Base-by-base conservation (phyloP, 495 filamentous ascomycete species). In the Penicillium atrosanguineum region DNA sequence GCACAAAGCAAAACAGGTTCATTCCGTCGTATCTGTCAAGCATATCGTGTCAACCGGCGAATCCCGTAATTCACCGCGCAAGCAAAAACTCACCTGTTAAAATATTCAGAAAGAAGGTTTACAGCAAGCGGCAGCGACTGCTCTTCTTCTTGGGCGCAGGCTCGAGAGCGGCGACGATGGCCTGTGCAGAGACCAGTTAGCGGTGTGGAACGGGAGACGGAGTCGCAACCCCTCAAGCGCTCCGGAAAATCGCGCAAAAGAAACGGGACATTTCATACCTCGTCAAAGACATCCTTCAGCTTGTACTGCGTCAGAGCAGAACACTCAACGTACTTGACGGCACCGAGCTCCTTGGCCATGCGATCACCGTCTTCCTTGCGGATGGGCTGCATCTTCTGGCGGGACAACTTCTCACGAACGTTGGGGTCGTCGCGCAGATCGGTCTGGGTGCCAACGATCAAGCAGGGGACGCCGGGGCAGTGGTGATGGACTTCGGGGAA, bases 281-380 rank as follows among this genome's bases (percentile, higher is more conserved):
- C 94, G 61, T 98, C 94, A 71, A 98, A 98, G 25, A 98, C 94
- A 69, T 98, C 95, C 80, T 98, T 98, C 48, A 98, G 77, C 74
- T 96, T 96, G 73, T 92, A 96, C 78, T 98, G 94, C 36, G 94
- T 98, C 71, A 98, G 74, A 29, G 94, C 94, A 64, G 91, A 96
- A 75, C 94, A 98, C 75, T 98, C 94, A 46, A 98, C 94, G 56
- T 97, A 98, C 78, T 97, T 97, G 51, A 98, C 91, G 7, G 94
- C 94, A 42, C 90, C 90, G 12, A 98, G 75, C 46, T 97, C 93
- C 77, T 90, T 96, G 0, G 95, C 95, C 89, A 98, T 96, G 55
- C 84, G 77, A 68, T 97, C 95, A 28, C 95, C 94, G 60, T 96
- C 91, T 69, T 95, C 91, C 71, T 87, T 90, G 55, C 83, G 80